Evolutionary conservation across 2,329 filamentous ascomycete genomes (phyloP).

Genomic region (Septoria linicola): DNA sequence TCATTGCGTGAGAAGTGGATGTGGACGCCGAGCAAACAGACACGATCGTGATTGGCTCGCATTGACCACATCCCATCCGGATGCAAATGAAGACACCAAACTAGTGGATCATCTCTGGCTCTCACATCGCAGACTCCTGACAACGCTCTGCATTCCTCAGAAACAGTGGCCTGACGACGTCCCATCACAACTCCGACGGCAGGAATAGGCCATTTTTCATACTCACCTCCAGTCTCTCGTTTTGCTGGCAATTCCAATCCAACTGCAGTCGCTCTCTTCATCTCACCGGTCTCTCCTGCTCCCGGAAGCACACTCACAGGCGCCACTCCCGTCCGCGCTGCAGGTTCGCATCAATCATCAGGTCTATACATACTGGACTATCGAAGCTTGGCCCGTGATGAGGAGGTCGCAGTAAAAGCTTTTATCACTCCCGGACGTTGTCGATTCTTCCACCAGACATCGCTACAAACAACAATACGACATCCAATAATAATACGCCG

Average conservation of each 20-base stretch:
- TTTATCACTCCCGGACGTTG: too few relatives aligned
- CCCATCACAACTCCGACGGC: not conserved
- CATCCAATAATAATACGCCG: not conserved
- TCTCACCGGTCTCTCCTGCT: conserved; percentile 1
- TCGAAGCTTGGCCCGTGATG: not conserved
- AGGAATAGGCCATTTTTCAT: not conserved
- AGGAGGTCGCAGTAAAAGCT: too few relatives aligned
- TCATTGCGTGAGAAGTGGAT: too few relatives aligned
- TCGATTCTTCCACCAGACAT: too few relatives aligned
- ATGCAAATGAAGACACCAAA: too few relatives aligned
- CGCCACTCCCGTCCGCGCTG: conserved; percentile 11
- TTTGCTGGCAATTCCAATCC: conserved; percentile 5
- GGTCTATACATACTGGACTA: too few relatives aligned
- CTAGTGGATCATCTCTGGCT: too few relatives aligned
- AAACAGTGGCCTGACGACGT: not conserved
- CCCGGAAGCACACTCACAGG: not conserved
- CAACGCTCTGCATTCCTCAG: conserved; percentile 3
- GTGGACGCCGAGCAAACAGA: too few relatives aligned
- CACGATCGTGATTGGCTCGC: too few relatives aligned
- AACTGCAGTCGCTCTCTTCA: conserved; percentile 4
- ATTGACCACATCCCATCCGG: too few relatives aligned
- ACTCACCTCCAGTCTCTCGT: conserved; percentile 18
- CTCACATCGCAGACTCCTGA: not conserved
- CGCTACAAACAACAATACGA: not conserved
- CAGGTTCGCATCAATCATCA: conserved; percentile 5